Evolutionary conservation across 192 early-diverging fungal genomes (phyloP).

Genomic region (Chytriomyces confervae): DNA sequence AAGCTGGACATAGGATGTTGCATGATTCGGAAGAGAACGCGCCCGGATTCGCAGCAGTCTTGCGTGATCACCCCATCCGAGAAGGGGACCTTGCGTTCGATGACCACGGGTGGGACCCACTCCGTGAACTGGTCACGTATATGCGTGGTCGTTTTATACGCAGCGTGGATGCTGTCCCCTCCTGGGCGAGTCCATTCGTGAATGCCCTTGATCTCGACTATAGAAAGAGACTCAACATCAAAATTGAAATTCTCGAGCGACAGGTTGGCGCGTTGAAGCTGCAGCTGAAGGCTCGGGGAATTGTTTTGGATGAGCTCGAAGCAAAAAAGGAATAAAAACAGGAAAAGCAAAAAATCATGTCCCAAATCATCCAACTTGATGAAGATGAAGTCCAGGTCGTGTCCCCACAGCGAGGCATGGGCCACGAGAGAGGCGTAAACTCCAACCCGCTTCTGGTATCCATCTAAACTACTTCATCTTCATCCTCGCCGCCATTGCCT

Average conservation of each 20-base stretch:
- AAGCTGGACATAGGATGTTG: slow-evolving; percentile 14
- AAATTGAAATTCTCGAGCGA: slow-evolving; percentile 45
- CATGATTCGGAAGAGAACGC: neutral
- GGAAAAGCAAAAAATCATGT: neutral
- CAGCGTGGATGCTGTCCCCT: slow-evolving; percentile 17
- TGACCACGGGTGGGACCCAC: slow-evolving; percentile 29
- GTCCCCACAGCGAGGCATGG: neutral
- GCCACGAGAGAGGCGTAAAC: no score
- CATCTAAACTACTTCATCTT: no score
- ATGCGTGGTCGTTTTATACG: neutral
- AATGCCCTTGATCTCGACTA: slow-evolving; percentile 60
- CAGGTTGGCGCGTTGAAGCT: slow-evolving; percentile 45
- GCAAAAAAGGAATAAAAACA: neutral
- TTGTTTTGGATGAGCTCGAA: neutral
- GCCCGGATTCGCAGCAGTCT: slow-evolving; percentile 1
- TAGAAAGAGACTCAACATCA: slow-evolving; percentile 47
- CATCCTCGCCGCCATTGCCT: no score
- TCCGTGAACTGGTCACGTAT: slow-evolving; percentile 3
- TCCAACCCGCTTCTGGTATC: no score
- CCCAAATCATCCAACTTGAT: slow-evolving; percentile 8
- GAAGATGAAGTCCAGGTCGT: neutral
- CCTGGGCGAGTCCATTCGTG: slow-evolving; percentile 49
- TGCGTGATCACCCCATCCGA: neutral
- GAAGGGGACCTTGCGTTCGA: slow-evolving; percentile 1
- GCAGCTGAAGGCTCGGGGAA: slow-evolving; percentile 26